Conservation (phyloP, 1,284 basidiomycete species). For the Gomphus bonarii region DNA sequence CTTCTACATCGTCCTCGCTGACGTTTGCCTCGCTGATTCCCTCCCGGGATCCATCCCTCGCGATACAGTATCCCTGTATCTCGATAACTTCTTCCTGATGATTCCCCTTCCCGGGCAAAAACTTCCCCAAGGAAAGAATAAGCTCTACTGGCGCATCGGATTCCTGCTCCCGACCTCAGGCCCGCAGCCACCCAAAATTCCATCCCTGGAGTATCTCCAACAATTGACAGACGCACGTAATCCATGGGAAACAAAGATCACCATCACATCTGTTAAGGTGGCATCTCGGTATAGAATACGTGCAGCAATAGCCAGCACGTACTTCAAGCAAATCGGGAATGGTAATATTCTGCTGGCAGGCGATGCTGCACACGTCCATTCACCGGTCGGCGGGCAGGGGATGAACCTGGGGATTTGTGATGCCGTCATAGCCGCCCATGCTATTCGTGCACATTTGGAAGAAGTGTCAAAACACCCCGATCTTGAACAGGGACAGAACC, state of each 20-base stretch:
- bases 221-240: conserved; percentile 24
- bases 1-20: conserved; percentile 26
- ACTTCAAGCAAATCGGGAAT: conserved; percentile 20
- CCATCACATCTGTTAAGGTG: conserved; percentile 25
- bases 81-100: conserved; percentile 19
- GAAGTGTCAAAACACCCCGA: too few relatives aligned
- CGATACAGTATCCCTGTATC: conserved; percentile 1
- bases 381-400: conserved; percentile 33
- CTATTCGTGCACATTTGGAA: conserved; percentile 12
- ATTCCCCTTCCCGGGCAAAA: conserved; percentile 17
- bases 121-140: conserved; percentile 2
- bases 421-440: conserved; percentile 25
- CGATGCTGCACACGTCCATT: conserved; percentile 35
- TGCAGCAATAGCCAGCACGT: conserved; percentile 28
- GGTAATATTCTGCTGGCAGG: conserved; percentile 28
- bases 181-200: conserved; percentile 23
- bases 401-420: conserved; percentile 38
- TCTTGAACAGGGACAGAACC: neutral
- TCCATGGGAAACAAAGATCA: conserved; percentile 21
- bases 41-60: conserved; percentile 16
- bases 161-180: conserved; percentile 19
- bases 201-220: conserved; percentile 26
- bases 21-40: conserved; percentile 18
- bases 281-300: conserved; percentile 27
- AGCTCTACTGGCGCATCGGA: conserved; percentile 21